phyloP scores from a whole-genome alignment of 2,329 filamentous ascomycete genomes.

The Fusarium domesticum region DNA sequence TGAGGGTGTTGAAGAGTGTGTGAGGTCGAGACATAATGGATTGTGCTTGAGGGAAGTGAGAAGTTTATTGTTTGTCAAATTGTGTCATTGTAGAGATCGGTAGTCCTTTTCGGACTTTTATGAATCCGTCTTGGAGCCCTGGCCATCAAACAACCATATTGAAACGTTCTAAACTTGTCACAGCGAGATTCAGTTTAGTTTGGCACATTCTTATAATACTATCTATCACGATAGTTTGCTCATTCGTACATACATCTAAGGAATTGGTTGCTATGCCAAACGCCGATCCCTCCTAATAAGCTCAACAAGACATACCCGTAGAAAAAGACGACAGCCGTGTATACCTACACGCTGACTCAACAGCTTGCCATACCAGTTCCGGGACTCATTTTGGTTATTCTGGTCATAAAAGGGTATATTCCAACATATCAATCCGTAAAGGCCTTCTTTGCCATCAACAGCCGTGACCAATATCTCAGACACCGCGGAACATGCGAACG shows the following conservation, averaged over 20 bases:
- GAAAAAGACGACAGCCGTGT: slow-evolving; percentile 14
- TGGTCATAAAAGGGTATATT: slow-evolving; percentile 29
- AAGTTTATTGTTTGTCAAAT: background rate
- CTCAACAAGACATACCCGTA: slow-evolving; percentile 10
- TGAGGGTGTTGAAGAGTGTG: slow-evolving; percentile 44
- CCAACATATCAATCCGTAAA: slow-evolving; percentile 6
- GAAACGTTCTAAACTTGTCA: no score
- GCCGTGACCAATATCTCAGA: slow-evolving; percentile 38
- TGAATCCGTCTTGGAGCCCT: slow-evolving; percentile 9
- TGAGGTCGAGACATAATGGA: slow-evolving; percentile 22
- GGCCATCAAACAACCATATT: no score
- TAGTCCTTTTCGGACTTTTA: slow-evolving; percentile 11
- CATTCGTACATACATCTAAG: slow-evolving; percentile 18
- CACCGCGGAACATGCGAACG: slow-evolving; percentile 76
- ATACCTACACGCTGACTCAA: slow-evolving; percentile 21
- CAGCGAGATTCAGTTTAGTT: no score
- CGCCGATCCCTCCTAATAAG: slow-evolving; percentile 14
- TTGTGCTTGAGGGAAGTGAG: background rate
- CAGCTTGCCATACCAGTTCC: slow-evolving; percentile 6
- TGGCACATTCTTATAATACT: background rate
- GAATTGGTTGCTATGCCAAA: slow-evolving; percentile 18
- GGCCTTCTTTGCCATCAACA: background rate
- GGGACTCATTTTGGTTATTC: slow-evolving; percentile 1
- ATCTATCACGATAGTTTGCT: slow-evolving; percentile 7
- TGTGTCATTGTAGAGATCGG: background rate